Conservation (phyloP, 1,284 basidiomycete species). For the Leccinum subrobustum region DNA sequence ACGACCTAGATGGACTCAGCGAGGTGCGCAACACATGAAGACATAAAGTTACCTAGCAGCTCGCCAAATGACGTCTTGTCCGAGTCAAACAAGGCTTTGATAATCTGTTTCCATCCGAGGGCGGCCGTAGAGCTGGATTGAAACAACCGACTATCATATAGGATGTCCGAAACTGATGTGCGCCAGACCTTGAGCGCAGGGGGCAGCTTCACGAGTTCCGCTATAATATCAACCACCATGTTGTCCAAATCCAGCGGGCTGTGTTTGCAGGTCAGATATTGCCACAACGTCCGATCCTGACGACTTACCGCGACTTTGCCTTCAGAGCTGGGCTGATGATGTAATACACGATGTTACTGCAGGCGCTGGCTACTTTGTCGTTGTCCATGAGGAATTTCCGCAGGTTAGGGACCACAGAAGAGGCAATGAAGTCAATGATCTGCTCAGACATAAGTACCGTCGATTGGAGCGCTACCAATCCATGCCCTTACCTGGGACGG, state of each 20-base stretch:
- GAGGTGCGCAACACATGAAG: conserved; percentile 5
- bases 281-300: background rate
- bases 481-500: conserved; percentile 47
- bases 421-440: conserved; percentile 78
- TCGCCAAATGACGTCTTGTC: conserved; percentile 90
- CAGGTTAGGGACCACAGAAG: conserved; percentile 71
- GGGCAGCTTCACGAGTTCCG: conserved; percentile 79
- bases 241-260: conserved; percentile 73
- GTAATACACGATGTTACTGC: conserved; percentile 84
- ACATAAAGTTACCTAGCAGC: conserved; percentile 59
- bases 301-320: conserved; percentile 59
- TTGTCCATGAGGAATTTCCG: conserved; percentile 82
- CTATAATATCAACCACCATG: conserved; percentile 66
- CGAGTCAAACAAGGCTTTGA: conserved; percentile 78
- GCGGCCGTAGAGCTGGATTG: conserved; percentile 60
- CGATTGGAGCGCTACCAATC: background rate
- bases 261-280: conserved; percentile 5
- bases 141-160: conserved; percentile 89
- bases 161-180: conserved; percentile 73
- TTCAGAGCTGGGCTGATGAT: conserved; percentile 82
- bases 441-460: conserved; percentile 27
- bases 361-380: conserved; percentile 79
- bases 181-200: conserved; percentile 86
- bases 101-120: conserved; percentile 73
- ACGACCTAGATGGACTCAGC: conserved; percentile 51